Evolutionary conservation across 2,329 filamentous ascomycete genomes (phyloP), one percentile per base, ranked within the genome.

Genomic region (Phyllosticta ampelicida): DNA sequence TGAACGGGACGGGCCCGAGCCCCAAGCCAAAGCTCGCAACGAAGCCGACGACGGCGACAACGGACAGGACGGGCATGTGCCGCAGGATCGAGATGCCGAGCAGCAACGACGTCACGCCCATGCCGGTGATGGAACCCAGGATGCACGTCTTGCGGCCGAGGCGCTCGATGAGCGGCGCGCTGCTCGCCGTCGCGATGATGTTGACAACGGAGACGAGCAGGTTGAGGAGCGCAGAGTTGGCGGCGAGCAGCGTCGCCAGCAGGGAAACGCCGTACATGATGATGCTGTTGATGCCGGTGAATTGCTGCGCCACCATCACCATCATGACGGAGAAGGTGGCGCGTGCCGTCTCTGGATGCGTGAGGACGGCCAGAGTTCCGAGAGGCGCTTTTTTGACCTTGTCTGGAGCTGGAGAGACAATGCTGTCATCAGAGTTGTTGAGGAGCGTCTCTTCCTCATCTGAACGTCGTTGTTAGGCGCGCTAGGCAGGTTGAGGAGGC

Each of bases 251-350:
- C 62, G 85, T 84, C 29, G 87, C 84, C 13, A 99, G 81, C 1
- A 99, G 83, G 0, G 89, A 90, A 5, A 97, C 94, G 1, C 91
- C 95, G 73, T 99, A 99, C 91, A 99, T 96, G 73, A 97, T 87
- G 68, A 97, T 92, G 60, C 87, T 92, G 80, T 99, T 97, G 75
- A 97, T 92, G 52, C 90, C 67, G 66, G 51, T 92, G 44, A 96
- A 79, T 71, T 99, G 94, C 70, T 97, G 94, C 0, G 89, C 86
- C 60, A 91, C 80, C 91, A 97, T 96, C 67, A 95, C 85, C 64
- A 89, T 84, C 84, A 96, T 94, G 64, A 95, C 86, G 0, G 89
- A 90, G 11, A 95, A 81, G 3, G 95, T 89, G 4, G 91, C 90
- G 60, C 94, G 79, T 56, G 95, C 85, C 55, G 88, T 87, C 9